Conservation (phyloP, 2,329 filamentous ascomycete species). For the Bisporella sp. region DNA sequence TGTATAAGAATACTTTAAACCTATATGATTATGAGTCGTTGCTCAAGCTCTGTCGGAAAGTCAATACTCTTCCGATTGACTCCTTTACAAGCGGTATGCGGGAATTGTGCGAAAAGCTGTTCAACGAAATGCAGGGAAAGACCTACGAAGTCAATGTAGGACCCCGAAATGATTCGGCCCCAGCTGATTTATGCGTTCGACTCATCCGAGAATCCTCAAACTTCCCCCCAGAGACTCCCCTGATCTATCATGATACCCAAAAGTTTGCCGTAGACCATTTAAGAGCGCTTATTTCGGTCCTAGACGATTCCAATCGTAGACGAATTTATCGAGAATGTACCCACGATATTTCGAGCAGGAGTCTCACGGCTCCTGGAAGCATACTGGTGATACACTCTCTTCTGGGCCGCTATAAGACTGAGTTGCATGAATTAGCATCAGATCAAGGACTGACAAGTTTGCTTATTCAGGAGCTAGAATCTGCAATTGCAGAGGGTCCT, state of each 20-base stretch:
- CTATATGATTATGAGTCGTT: constrained; percentile 44
- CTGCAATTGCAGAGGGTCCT: constrained; percentile 22
- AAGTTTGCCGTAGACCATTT: constrained; percentile 56
- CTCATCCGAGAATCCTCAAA: constrained; percentile 66
- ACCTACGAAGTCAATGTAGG: constrained; percentile 28
- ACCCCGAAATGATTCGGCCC: constrained; percentile 34
- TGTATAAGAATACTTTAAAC: constrained; percentile 45
- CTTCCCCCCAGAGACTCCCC: constrained; percentile 42
- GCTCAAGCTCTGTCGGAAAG: constrained; percentile 64
- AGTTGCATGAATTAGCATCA: constrained; percentile 49
- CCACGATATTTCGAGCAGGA: constrained; percentile 57
- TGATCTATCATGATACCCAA: constrained; percentile 56
- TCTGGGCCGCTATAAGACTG: constrained; percentile 38
- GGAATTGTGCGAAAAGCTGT: constrained; percentile 51
- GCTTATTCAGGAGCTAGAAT: constrained; percentile 57
- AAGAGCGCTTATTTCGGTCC: constrained; percentile 43
- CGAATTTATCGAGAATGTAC: constrained; percentile 62
- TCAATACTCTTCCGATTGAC: constrained; percentile 56
- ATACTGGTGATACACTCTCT: constrained; percentile 55
- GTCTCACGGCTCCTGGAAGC: constrained; percentile 62
- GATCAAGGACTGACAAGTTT: constrained; percentile 57
- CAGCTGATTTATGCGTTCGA: constrained; percentile 53
- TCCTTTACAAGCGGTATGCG: constrained; percentile 56
- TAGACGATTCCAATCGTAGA: constrained; percentile 47
- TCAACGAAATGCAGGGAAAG: constrained; percentile 42